phyloP scores from a whole-genome alignment of 2,329 filamentous ascomycete species.

The Pseudocercospora crystallina region DNA sequence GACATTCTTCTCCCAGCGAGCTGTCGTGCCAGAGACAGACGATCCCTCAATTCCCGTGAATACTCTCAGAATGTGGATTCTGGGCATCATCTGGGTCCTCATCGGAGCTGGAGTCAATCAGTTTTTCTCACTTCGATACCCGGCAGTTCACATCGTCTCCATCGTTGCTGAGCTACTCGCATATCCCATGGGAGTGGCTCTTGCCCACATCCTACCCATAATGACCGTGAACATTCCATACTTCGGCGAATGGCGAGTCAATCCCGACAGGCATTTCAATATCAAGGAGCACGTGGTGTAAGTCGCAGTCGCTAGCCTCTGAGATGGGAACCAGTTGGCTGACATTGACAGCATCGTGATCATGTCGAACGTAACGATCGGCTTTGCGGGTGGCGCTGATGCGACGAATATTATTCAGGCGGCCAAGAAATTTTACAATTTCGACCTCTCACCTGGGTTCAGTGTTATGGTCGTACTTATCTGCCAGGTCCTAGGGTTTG shows the following conservation, averaged over 20 bases:
- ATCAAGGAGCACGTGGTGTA: constrained; percentile 37
- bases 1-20: constrained; percentile 37
- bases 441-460: constrained; percentile 73
- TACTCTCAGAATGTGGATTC: constrained; percentile 53
- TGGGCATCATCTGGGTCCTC: constrained; percentile 48
- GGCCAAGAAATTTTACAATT: constrained; percentile 85
- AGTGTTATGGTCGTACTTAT: constrained; percentile 81
- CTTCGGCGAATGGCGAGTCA: constrained; percentile 35
- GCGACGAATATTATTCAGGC: constrained; percentile 67
- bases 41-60: constrained; percentile 63
- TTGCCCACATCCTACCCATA: constrained; percentile 68
- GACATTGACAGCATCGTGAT: constrained; percentile 32
- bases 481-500: constrained; percentile 82
- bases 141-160: constrained; percentile 83
- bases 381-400: constrained; percentile 58
- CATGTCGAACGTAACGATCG: constrained; percentile 47
- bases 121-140: constrained; percentile 87
- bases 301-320: constrained; percentile 14
- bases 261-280: constrained; percentile 31
- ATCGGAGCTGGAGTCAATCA: constrained; percentile 58
- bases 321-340: not conserved
- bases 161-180: constrained; percentile 84
- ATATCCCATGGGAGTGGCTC: constrained; percentile 76
- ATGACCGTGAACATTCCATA: constrained; percentile 55
- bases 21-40: constrained; percentile 64